Evolutionary conservation across 306 rosid genomes (phyloP).

Genomic region (Pyrus communis): DNA sequence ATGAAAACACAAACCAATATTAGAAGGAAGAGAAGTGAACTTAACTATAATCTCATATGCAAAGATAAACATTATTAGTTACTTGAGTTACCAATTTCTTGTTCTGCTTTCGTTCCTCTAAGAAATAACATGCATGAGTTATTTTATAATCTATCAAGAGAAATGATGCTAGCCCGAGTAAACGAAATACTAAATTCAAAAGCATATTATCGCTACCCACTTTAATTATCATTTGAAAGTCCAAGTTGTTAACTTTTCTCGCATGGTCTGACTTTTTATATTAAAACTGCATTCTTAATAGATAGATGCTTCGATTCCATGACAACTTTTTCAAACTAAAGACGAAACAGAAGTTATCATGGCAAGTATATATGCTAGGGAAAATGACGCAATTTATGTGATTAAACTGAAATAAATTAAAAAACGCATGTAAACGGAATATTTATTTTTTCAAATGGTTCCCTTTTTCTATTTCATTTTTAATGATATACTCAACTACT

Average conservation of each 20-base stretch:
- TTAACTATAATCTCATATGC: background rate
- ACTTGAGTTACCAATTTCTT: background rate
- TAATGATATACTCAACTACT: background rate
- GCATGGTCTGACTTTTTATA: background rate
- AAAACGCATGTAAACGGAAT: background rate
- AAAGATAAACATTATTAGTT: too few species aligned
- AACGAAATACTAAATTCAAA: background rate
- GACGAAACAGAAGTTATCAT: background rate
- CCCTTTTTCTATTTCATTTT: background rate
- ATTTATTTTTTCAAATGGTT: background rate
- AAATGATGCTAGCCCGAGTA: background rate
- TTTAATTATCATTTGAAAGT: background rate
- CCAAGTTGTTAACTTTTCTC: background rate
- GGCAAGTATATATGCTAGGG: background rate
- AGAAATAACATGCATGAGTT: too few species aligned
- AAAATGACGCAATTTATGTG: background rate
- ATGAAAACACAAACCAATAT: too few species aligned
- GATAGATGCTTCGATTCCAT: background rate
- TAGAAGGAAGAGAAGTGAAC: background rate
- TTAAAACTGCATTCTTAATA: background rate
- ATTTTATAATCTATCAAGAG: background rate
- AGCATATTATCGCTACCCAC: background rate
- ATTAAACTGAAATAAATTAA: background rate
- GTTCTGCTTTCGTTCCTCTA: background rate
- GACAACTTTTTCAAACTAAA: background rate